These are phyloP conservation scores for Cicer yamashitae DNA, from an alignment of 306 rosid genomes.

Conservation along the genomic window DNA sequence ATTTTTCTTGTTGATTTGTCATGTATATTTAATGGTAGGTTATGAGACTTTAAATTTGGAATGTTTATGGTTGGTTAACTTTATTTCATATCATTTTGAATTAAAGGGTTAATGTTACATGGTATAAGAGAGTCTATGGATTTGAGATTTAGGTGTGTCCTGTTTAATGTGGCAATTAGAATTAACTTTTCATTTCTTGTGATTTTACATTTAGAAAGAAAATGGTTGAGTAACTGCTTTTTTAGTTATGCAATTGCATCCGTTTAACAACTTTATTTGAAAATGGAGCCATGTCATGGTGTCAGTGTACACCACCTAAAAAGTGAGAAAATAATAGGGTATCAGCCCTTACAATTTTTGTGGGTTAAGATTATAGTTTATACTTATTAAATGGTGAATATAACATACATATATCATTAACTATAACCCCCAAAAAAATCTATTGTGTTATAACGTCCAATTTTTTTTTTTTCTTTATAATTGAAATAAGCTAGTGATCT, in stretches of 20 bases:
- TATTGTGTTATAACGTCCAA: too few species aligned
- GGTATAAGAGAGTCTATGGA: neutral
- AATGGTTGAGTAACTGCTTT: neutral
- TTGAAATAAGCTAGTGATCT: neutral
- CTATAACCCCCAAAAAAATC: too few species aligned
- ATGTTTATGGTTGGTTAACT: constrained; percentile 11
- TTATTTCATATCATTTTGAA: neutral
- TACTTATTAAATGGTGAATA: too few species aligned
- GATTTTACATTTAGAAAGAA: constrained; percentile 4
- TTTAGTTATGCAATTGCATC: neutral
- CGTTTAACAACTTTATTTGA: neutral
- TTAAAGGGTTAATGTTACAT: constrained; percentile 18
- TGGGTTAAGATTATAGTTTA: too few species aligned
- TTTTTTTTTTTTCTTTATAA: too few species aligned
- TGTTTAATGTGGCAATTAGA: constrained; percentile 13
- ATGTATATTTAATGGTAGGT: constrained; percentile 38
- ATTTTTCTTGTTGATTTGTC: constrained; percentile 17
- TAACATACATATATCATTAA: too few species aligned
- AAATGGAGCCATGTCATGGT: neutral
- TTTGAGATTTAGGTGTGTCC: constrained; percentile 10
- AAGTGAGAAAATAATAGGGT: neutral
- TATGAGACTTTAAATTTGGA: constrained; percentile 26
- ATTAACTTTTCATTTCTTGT: constrained; percentile 3
- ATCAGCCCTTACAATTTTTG: too few species aligned
- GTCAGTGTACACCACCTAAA: neutral